Conservation (phyloP, 352 stramenopile species). For the Thalassiosira hispida region DNA sequence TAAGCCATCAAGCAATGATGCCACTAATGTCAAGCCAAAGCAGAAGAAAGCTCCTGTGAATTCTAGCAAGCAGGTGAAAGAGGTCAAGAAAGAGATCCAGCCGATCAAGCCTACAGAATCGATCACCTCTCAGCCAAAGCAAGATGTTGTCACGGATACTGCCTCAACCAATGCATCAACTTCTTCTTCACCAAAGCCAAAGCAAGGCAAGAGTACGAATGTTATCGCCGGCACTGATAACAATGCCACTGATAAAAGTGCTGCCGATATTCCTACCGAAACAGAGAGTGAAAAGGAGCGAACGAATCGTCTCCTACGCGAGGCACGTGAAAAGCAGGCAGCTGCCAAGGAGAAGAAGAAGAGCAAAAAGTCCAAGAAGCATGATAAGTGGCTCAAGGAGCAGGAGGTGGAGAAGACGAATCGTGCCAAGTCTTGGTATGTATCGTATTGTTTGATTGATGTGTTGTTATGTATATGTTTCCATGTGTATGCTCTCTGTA, state of each 20-base stretch:
- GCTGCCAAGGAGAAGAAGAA: constrained; percentile 21
- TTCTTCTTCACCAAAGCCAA: not conserved
- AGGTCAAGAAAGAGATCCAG: not conserved
- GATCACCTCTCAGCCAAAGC: not conserved
- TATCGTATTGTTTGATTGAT: not conserved
- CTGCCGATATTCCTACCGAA: not conserved
- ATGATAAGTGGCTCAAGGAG: constrained; percentile 36
- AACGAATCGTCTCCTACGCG: constrained; percentile 2
- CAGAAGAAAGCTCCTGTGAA: not conserved
- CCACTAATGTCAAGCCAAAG: not conserved
- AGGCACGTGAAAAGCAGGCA: constrained; percentile 39
- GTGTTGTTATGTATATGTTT: not conserved
- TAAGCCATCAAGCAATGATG: not conserved
- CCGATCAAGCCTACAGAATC: not conserved
- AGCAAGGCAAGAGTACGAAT: not conserved
- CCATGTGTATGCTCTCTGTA: too few relatives aligned
- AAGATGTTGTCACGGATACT: not conserved
- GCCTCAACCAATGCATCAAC: not conserved
- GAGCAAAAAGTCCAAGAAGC: constrained; percentile 21
- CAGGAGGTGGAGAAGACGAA: constrained; percentile 21
- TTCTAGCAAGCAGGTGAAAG: not conserved
- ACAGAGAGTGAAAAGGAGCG: not conserved
- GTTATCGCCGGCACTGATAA: not conserved
- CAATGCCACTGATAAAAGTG: too few relatives aligned
- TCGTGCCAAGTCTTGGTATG: constrained; percentile 20